Evolutionary conservation across 345 rosid genomes (phyloP), one percentile per base, ranked within the genome.

Genomic region (Salix arbutifolia): DNA sequence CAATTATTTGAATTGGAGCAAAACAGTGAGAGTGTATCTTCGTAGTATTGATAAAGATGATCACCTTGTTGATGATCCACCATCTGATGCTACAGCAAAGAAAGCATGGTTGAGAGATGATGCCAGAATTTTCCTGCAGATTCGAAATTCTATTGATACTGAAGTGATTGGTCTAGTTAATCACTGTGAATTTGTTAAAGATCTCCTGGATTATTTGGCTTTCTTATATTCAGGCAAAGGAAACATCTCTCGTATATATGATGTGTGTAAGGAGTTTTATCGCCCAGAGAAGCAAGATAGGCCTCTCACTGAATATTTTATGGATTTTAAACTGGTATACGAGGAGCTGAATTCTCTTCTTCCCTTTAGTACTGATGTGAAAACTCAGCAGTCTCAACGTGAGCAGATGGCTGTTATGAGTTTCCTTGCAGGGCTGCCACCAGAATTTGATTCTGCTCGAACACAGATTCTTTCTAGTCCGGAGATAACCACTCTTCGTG

Each of bases 381-480:
- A 21, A 17, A 25, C 17, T 4, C 58, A 25, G 26, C 26, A 74
- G 1, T 9, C 69, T 38, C 37, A 74, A 14, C 3, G 0, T 6
- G 37, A 75, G 35, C 18, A 75, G 18, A 66, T 67, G 17, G 64
- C n/a, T 31, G 17, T 37, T 6, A 74, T 74, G 52, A 67, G 71
- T 48, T 75, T 67, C 21, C 72, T 75, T 18, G 8, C 19, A 6
- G 10, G 78, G 23, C 8, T 67, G 0, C 19, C 35, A 10, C 33
- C 19, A 5, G 35, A 67, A 35, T 75, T 28, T 67, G 72, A 75
- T 3, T 2, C 13, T 66, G 48, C 21, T n/a, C 13, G n/a, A 25
- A 46, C 65, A 8, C 23, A 75, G 1, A 50, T 75, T 14, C 72
- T 75, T 4, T 66, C 78, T 3, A 67, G 33, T 3, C 3, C 0